Base-by-base conservation (phyloP, 2,329 filamentous ascomycete genomes). In the Alternaria viburni region DNA sequence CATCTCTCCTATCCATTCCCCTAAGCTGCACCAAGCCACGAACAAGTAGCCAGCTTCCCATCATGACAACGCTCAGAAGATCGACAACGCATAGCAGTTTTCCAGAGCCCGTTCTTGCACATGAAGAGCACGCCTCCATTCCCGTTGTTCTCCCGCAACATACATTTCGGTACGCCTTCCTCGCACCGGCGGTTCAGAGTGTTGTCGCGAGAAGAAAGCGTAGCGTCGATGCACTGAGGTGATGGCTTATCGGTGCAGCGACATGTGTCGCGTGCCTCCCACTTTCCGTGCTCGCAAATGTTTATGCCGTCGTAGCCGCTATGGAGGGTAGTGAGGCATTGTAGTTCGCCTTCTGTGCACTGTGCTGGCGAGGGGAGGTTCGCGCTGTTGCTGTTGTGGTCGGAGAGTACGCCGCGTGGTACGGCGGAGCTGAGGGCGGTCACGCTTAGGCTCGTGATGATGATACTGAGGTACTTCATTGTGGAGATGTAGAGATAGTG, bases 41-140 rank as follows among this genome's bases (percentile, higher is more conserved):
- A 51, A 36, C 49, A 51, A 32, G 49, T 51, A 51, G 49, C 17
- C 28, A 51, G 7, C 5, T 12, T 9, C 12, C 17, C 13, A 11
- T 32, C 32, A 15, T 58, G 26, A 56, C 62, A 64, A 15, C 47
- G 52, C 54, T 64, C 62, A 13, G 4, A 60, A 3, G 28, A 9
- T 0, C 15, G 12, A 30, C 62, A 64, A 8, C 57, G 52, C 32
- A 44, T 43, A 15, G 50, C 36, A 3, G 54, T 25, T 10, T 43
- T 57, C 63, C 59, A 65, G n/a, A 36, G n/a, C 3, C 59, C 59
- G 12, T 62, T 28, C 6, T 43, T 44, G 28, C 63, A 65, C 13
- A 25, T 30, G 46, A 49, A 65, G 9, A 65, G 59, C 3, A 41
- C 56, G 10, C 63, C 63, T 17, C 46, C 59, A 0, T 17, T 59